Percentiles rank a stretch among this genome's conserved stretches.
phyloP scores from a whole-genome alignment of 2,329 filamentous ascomycete genomes.

The Xylaria digitata region DNA sequence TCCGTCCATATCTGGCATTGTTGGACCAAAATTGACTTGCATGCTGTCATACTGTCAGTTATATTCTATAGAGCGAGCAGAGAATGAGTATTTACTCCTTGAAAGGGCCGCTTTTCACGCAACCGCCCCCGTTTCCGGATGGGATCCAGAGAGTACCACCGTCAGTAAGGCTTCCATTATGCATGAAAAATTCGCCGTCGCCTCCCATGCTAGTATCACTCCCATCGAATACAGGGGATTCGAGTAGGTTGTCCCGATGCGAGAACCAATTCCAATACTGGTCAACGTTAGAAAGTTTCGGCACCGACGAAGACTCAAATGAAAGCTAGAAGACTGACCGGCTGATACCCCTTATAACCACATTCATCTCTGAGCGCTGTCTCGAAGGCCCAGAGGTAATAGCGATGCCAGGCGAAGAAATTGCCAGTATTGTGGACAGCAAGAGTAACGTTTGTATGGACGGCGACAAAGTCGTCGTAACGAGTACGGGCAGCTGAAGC shows the following conservation, averaged over 20 bases:
- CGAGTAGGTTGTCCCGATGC: neutral
- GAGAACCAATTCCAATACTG: conserved; percentile 10
- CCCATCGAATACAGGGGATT: conserved; percentile 1
- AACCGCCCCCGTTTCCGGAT: conserved; percentile 3
- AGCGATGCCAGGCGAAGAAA: conserved; percentile 8
- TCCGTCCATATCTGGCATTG: neutral
- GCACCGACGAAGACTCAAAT: neutral
- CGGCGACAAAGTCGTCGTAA: conserved; percentile 5
- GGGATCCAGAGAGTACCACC: neutral
- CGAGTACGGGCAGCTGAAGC: conserved; percentile 1
- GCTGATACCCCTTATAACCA: conserved; percentile 7
- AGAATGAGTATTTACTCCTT: neutral
- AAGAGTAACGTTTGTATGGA: conserved; percentile 7
- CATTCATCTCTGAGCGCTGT: conserved; percentile 2
- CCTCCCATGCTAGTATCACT: conserved; percentile 3
- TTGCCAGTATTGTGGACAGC: conserved; percentile 2
- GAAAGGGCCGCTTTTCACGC: conserved; percentile 5
- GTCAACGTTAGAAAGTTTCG: neutral
- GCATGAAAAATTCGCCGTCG: conserved; percentile 1
- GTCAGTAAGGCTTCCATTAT: neutral
- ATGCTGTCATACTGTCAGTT: neutral
- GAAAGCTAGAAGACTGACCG: neutral
- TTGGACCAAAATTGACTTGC: neutral
- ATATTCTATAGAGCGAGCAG: neutral
- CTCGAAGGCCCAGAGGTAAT: conserved; percentile 3